Percentiles rank a stretch among this genome's conserved stretches.
Conservation (phyloP, 2,329 filamentous ascomycete genomes). For the Lasiodiplodia sp. region DNA sequence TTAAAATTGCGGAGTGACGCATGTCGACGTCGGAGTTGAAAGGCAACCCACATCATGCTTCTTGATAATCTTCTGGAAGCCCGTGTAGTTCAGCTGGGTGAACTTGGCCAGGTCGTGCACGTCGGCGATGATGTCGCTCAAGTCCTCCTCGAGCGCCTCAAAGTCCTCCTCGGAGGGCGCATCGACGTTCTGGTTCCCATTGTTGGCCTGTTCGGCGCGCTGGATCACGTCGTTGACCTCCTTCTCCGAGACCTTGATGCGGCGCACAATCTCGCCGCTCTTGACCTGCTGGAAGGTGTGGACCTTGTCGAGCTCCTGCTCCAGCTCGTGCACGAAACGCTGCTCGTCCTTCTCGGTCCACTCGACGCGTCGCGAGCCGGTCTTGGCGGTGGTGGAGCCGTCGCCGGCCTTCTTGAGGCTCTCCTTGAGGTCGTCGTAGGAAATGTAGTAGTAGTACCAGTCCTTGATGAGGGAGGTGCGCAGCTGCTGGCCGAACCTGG, state of each 20-base stretch:
- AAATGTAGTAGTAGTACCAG: conserved; percentile 98
- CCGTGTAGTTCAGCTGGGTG: conserved; percentile 97
- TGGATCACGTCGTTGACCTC: conserved; percentile 89
- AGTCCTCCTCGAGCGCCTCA: conserved; percentile 87
- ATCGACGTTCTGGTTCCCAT: conserved; percentile 41
- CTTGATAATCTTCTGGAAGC: conserved; percentile 99
- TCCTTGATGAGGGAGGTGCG: conserved; percentile 95
- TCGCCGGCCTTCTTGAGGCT: conserved; percentile 77
- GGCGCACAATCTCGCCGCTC: conserved; percentile 90
- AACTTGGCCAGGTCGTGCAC: conserved; percentile 98
- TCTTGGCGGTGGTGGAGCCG: conserved; percentile 32
- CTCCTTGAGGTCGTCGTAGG: conserved; percentile 91
- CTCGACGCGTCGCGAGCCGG: conserved; percentile 51
- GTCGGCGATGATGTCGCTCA: conserved; percentile 98
- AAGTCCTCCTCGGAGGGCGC: conserved; percentile 88
- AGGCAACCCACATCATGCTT: conserved; percentile 83
- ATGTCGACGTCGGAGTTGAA: not conserved
- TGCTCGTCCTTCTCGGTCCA: conserved; percentile 95
- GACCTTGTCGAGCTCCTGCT: conserved; percentile 94
- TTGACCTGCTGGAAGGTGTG: conserved; percentile 98
- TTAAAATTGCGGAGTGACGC: not conserved
- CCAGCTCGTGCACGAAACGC: conserved; percentile 83
- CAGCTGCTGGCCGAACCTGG: conserved; percentile 92
- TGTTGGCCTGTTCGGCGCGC: conserved; percentile 59
- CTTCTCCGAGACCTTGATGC: conserved; percentile 85